Conservation (phyloP, 768 basidiomycete species). For the Hemileccinum rubropunctum region DNA sequence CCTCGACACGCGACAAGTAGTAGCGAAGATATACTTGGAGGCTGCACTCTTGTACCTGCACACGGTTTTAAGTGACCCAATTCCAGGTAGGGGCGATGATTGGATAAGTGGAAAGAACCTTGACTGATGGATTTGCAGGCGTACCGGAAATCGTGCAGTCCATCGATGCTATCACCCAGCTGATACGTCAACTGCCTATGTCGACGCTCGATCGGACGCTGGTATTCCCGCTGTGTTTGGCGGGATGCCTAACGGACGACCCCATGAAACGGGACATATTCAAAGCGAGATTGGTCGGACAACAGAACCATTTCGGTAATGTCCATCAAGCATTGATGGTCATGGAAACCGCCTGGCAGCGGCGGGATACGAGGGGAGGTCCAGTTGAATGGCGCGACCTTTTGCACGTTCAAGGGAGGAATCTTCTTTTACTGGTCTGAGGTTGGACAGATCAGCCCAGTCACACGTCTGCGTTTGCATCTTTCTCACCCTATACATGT, state of each 20-base stretch:
- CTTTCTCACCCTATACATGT: conserved; percentile 16
- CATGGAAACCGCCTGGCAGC: conserved; percentile 72
- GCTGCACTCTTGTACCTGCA: conserved; percentile 65
- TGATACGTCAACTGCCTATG: conserved; percentile 51
- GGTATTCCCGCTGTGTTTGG: conserved; percentile 71
- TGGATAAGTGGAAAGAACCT: not conserved
- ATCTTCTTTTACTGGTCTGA: conserved; percentile 31
- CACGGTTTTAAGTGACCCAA: conserved; percentile 63
- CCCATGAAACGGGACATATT: conserved; percentile 54
- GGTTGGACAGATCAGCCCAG: conserved; percentile 4
- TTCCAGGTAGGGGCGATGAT: conserved; percentile 54
- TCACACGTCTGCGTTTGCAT: conserved; percentile 9
- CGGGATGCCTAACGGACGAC: conserved; percentile 72
- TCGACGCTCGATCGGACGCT: conserved; percentile 65
- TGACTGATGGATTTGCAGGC: conserved; percentile 39
- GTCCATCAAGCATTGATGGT: conserved; percentile 52
- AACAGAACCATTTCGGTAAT: conserved; percentile 61
- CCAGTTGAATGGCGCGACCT: conserved; percentile 62
- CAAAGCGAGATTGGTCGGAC: conserved; percentile 51
- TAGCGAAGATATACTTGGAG: conserved; percentile 63
- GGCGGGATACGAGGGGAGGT: conserved; percentile 52
- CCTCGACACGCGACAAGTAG: conserved; percentile 46
- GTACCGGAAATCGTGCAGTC: conserved; percentile 67
- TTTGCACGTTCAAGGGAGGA: conserved; percentile 31
- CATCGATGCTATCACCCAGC: conserved; percentile 52